Conservation (phyloP, 1,139 yeast genomes). For the Saccharomyces hybrid region DNA sequence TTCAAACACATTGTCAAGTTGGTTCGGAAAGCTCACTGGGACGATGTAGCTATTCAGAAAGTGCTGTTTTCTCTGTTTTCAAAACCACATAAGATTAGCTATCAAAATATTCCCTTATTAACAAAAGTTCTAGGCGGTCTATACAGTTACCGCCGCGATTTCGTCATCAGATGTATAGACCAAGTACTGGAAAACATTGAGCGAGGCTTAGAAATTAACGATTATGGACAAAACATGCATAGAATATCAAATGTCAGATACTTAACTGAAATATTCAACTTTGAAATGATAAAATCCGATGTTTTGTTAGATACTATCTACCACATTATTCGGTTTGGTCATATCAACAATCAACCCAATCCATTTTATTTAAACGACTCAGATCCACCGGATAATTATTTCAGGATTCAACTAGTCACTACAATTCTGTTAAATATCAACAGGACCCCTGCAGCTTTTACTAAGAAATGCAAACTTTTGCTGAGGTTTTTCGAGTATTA, state of each 20-base stretch:
- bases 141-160: constrained; percentile 34
- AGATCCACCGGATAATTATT: constrained; percentile 65
- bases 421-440: constrained; percentile 31
- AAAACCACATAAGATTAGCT: constrained; percentile 55
- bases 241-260: constrained; percentile 58
- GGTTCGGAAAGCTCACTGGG: constrained; percentile 44
- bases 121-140: constrained; percentile 43
- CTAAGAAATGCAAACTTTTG: constrained; percentile 38
- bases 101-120: constrained; percentile 45
- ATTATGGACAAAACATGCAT: constrained; percentile 51
- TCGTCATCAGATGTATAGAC: constrained; percentile 49
- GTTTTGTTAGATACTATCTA: constrained; percentile 50
- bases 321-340: constrained; percentile 59
- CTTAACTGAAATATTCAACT: constrained; percentile 51
- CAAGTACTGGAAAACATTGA: constrained; percentile 55
- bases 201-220: constrained; percentile 60
- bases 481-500: constrained; percentile 68
- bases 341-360: constrained; percentile 54
- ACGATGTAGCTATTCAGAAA: constrained; percentile 35
- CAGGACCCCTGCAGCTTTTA: constrained; percentile 15
- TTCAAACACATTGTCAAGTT: constrained; percentile 35
- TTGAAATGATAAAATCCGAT: constrained; percentile 41
- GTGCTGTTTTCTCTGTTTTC: constrained; percentile 48
- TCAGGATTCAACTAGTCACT: constrained; percentile 55
- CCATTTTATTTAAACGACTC: constrained; percentile 36